Evolutionary conservation across 108 stramenopile species (phyloP).

Genomic region (Conticribra guillardii): DNA sequence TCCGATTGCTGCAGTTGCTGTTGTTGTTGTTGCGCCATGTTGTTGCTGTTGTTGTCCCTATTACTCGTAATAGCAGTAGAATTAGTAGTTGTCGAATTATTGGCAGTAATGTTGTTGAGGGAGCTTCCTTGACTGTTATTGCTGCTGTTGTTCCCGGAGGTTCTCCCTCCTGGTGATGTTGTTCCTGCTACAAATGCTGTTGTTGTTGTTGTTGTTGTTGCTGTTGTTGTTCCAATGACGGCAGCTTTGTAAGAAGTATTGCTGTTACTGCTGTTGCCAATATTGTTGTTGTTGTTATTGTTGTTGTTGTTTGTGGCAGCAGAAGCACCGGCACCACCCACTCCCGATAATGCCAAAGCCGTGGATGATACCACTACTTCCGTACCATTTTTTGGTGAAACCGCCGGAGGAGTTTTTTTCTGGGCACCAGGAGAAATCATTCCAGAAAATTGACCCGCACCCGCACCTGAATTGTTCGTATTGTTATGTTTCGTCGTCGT

Average conservation of each 20-base stretch:
- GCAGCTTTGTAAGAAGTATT: neutral
- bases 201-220: neutral
- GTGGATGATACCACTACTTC: no score
- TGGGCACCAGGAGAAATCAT: neutral
- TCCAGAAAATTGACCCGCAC: conserved; percentile 6
- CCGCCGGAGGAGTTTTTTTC: neutral
- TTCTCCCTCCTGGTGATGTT: no score
- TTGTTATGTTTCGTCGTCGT: conserved; percentile 23
- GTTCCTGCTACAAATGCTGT: no score
- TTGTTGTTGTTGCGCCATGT: neutral
- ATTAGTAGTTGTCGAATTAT: no score
- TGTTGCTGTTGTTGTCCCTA: no score
- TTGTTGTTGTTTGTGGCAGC: neutral
- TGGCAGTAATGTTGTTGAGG: no score
- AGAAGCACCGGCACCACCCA: no score
- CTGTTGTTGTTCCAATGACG: neutral
- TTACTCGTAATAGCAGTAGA: no score
- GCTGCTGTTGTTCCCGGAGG: no score
- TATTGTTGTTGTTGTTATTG: neutral
- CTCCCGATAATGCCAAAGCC: no score
- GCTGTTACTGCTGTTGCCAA: neutral
- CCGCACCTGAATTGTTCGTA: conserved; percentile 3
- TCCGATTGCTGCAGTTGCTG: conserved; percentile 1
- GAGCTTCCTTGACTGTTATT: no score
- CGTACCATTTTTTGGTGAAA: no score